Evolutionary conservation across 176 grass and related monocot genomes (phyloP).

Genomic region (Cenchrus purpureus): DNA sequence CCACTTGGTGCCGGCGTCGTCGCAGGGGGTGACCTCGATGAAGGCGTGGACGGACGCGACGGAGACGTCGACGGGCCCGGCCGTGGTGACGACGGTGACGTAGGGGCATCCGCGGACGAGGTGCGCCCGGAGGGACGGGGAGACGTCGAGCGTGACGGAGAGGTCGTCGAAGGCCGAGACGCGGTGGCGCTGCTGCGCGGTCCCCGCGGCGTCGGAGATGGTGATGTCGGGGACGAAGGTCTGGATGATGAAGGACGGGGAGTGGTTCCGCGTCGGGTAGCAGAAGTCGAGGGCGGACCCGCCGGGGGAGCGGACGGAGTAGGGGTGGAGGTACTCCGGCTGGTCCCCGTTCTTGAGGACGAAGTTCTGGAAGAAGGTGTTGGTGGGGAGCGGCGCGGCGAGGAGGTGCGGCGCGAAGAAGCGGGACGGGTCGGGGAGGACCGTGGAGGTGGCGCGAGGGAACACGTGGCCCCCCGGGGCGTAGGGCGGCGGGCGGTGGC

Average conservation of each 20-base stretch:
- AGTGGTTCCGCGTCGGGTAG: slow-evolving; percentile 71
- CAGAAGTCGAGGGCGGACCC: slow-evolving; percentile 63
- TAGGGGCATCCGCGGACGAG: slow-evolving; percentile 87
- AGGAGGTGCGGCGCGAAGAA: slow-evolving; percentile 83
- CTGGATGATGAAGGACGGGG: slow-evolving; percentile 68
- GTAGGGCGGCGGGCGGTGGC: slow-evolving; percentile 17
- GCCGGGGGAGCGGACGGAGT: slow-evolving; percentile 62
- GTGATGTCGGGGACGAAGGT: slow-evolving; percentile 87
- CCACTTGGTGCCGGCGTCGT: slow-evolving; percentile 65
- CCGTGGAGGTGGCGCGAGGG: slow-evolving; percentile 70
- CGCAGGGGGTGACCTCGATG: slow-evolving; percentile 54
- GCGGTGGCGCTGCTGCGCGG: slow-evolving; percentile 32
- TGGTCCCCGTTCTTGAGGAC: slow-evolving; percentile 92
- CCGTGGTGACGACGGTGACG: slow-evolving; percentile 65
- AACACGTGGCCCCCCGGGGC: slow-evolving; percentile 41
- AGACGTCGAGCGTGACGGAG: slow-evolving; percentile 88
- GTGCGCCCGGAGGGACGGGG: slow-evolving; percentile 64
- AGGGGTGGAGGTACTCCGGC: slow-evolving; percentile 95
- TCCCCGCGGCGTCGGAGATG: slow-evolving; percentile 44
- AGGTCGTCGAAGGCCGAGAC: slow-evolving; percentile 82
- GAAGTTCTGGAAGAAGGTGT: slow-evolving; percentile 98
- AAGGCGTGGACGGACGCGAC: slow-evolving; percentile 83
- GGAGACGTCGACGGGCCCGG: slow-evolving; percentile 48
- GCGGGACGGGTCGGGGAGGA: slow-evolving; percentile 73
- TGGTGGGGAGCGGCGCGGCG: slow-evolving; percentile 81